Base-by-base conservation (phyloP, 2,329 filamentous ascomycete genomes). In the Fusarium hostae region DNA sequence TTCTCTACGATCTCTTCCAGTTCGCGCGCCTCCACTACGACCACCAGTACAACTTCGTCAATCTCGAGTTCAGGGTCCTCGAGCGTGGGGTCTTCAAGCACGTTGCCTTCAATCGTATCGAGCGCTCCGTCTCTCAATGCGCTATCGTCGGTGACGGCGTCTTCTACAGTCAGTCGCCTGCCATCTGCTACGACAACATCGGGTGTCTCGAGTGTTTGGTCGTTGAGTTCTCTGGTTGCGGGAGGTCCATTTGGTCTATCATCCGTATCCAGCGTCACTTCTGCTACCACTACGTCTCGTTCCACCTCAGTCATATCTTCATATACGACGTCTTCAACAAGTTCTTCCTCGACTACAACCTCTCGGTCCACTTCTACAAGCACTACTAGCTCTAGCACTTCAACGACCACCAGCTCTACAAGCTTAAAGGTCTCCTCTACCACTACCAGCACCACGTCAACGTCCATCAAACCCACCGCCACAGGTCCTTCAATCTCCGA, bases 401-500 rank as follows among this genome's bases (percentile, higher is more conserved):
- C 26, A 0, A 11, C 39, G 15, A 60, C 28, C 6, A 34, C 39
- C 0, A 51, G 22, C 3, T 24, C 37, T 5, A 18, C 66, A 9
- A 40, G 18, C 9, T 66, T 41, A 9, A 48, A 12, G 16, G 15
- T 41, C 1, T n/a, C 63, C 8, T 22, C 47, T 7, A 51, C 52
- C 3, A n/a, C 44, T 16, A 44, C 52, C 3, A 52, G 34, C 9
- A 41, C 28, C 12, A 22, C 59, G 0, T 35, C 40, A 22, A 56
- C 22, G 4, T 48, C 50, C 4, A 57, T 3, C 8, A 71, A 63
- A 0, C 72, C 72, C 3, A 70, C 63, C 13, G 68, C 72, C 2
- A 78, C 79, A 6, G 71, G 69, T 0, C 79, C 79, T 0, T 71
- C 70, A 9, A 74, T 76, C 35, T 77, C 76, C 2, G 45, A 72